Conservation (phyloP, 495 filamentous ascomycete species). For the Lindgomyces ingoldianus region DNA sequence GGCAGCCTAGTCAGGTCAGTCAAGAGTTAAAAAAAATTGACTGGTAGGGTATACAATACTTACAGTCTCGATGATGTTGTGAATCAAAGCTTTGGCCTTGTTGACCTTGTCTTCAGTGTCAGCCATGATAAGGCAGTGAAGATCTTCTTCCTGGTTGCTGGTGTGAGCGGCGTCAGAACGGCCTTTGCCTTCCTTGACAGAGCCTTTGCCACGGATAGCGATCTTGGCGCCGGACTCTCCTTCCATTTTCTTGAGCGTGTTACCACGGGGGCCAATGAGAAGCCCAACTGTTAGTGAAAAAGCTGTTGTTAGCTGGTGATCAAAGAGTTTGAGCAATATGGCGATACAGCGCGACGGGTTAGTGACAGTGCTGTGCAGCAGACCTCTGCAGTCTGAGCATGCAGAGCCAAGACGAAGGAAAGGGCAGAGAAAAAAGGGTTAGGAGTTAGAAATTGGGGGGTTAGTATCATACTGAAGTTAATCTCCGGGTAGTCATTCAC, state of each 20-base stretch:
- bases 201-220: constrained; percentile 98
- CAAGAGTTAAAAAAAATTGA: not conserved
- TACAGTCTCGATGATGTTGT: constrained; percentile 97
- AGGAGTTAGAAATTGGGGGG: constrained; percentile 34
- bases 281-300: constrained; percentile 95
- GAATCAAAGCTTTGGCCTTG: constrained; percentile 94
- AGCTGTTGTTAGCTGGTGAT: constrained; percentile 83
- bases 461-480: constrained; percentile 99
- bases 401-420: constrained; percentile 49
- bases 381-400: constrained; percentile 49
- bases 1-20: constrained; percentile 66
- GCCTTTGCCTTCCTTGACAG: constrained; percentile 99
- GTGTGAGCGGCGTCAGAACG: constrained; percentile 97
- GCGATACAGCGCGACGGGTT: constrained; percentile 52
- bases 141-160: constrained; percentile 99
- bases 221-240: constrained; percentile 95
- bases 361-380: constrained; percentile 44
- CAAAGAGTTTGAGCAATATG: constrained; percentile 38
- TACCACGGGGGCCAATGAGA: constrained; percentile 99
- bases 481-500: constrained; percentile 99
- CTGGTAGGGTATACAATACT: constrained; percentile 48
- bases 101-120: constrained; percentile 98
- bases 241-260: constrained; percentile 99
- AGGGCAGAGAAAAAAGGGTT: constrained; percentile 41
- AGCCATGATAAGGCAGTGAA: constrained; percentile 98